Base-by-base conservation (phyloP, 306 rosid species). In the Citrullus colocynthis region DNA sequence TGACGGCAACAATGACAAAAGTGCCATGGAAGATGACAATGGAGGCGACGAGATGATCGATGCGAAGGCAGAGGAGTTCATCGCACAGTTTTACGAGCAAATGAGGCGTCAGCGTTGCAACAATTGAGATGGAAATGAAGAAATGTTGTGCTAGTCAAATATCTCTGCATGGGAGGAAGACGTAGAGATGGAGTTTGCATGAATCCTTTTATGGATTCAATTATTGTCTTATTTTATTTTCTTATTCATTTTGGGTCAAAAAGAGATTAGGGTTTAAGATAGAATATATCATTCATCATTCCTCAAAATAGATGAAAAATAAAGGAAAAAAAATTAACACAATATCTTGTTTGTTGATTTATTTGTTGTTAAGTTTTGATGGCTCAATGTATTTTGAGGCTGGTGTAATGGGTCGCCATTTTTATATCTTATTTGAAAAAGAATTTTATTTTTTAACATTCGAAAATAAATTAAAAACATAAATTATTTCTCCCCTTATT, bases 51-150 rank as follows among this genome's bases (percentile, higher is more conserved):
- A 79, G 42, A 86, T 67, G 87, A 90, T 93, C 49, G 97, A 93
- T 78, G 81, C 65, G 6, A 93, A 87, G 77, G 98, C 96, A 1
- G 97, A 93, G 3, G 89, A 86, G 74, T 91, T 90, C 78, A 93
- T 93, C 18, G 88, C 94, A 42, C 86, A 83, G 16, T 91, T 93
- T 80, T 93, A 93, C 15, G 4, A 82, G 16, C 86, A 93, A 61
- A 93, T 93, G 82, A 86, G 30, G 82, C 79, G 88, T 82, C 97
- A 94, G 64, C 88, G 84, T 15, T 4, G 63, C 80, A 28, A 85
- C 61, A 84, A 88, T 48, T 84, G 36, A 80, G 20, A n/a, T 51
- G 44, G 28, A 49, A 39, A 45, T 0, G 9, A 70, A 69, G 55
- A 39, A 66, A 15, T 30, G 12, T 14, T 14, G 41, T 61, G n/a